Evolutionary conservation across 352 stramenopile genomes (phyloP), one percentile per base, ranked within the genome.

Genomic region (Globisporangium parvum): DNA sequence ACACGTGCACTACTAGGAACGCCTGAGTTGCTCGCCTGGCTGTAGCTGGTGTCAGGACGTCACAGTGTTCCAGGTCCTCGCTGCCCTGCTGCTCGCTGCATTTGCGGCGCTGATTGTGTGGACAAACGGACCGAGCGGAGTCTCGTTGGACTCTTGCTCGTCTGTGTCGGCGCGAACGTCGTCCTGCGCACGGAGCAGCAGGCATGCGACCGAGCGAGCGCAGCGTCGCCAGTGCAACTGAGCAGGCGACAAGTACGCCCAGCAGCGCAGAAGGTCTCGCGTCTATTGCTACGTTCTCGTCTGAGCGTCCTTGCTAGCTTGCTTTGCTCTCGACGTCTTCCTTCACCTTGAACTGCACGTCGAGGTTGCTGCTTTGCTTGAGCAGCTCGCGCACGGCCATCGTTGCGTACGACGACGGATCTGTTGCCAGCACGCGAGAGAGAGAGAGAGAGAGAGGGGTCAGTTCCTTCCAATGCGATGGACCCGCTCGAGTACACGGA

Each of bases 321-420:
- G 11, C 23, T 5, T 31, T 55, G 55, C 39, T 54, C 55, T 63
- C 57, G 31, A 52, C 41, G 11, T 59, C 52, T 9, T 59, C 47
- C 46, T 59, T 65, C 23, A 55, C 46, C 40, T 65, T 65, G 45
- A 18, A 46, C 33, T 65, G 59, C 33, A 87, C 79, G 51, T 87
- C 69, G 23, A 80, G 64, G 53, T 73, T 97, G 75, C 67, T 98
- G 69, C 67, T 97, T 64, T 87, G 83, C 69, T 98, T 98, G 60
- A 97, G 95, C n/a, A 99, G 65, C 64, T 99, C 96, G 53, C 96
- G 82, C 47, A 99, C 73, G 6, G 90, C 93, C 65, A 98, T 97
- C 12, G 92, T 98, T 20, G 96, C 96, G 76, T 99, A 98, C 33
- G 91, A 87, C 6, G 91, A 97, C 24, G 92, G 66, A 53, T 77